Conservation (phyloP, 2,329 filamentous ascomycete species). For the Nemania sp. region DNA sequence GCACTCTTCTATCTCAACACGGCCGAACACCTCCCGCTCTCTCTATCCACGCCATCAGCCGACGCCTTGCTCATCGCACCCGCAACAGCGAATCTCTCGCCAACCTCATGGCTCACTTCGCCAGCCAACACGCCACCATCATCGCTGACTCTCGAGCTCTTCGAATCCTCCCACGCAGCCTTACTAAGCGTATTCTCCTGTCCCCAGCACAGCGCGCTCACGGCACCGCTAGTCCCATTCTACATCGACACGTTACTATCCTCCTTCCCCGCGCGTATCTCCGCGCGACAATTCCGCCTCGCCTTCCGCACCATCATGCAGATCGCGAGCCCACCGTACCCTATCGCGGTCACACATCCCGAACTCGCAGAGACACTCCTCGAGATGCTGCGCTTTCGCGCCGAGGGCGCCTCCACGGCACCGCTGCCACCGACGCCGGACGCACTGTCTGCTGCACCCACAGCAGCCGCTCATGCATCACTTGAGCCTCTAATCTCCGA, state of each 20-base stretch:
- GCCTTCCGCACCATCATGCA: constrained; percentile 85
- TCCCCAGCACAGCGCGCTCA: constrained; percentile 73
- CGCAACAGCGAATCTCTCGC: constrained; percentile 71
- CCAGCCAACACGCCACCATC: constrained; percentile 43
- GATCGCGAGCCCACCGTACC: constrained; percentile 78
- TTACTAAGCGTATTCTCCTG: constrained; percentile 79
- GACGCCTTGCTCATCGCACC: constrained; percentile 75
- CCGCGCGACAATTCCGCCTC: constrained; percentile 82
- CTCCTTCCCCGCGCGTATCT: constrained; percentile 78
- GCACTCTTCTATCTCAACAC: constrained; percentile 88
- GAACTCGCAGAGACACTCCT: constrained; percentile 78
- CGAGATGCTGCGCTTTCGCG: constrained; percentile 73
- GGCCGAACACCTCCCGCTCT: constrained; percentile 78
- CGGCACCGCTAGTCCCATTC: constrained; percentile 73
- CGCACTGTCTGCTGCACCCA: background rate
- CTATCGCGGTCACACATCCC: constrained; percentile 72
- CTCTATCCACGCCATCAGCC: constrained; percentile 66
- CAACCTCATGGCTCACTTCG: constrained; percentile 33
- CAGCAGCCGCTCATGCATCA: constrained; percentile 41
- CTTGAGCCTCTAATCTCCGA: too few relatives aligned
- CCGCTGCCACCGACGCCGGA: constrained; percentile 38
- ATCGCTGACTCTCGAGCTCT: constrained; percentile 61
- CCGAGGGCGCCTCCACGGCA: constrained; percentile 51
- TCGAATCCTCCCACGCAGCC: constrained; percentile 85
- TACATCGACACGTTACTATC: constrained; percentile 82